Evolutionary conservation across 345 rosid species (phyloP), one percentile per base, ranked within the genome.

Genomic region (Euphorbia pulcherrima): DNA sequence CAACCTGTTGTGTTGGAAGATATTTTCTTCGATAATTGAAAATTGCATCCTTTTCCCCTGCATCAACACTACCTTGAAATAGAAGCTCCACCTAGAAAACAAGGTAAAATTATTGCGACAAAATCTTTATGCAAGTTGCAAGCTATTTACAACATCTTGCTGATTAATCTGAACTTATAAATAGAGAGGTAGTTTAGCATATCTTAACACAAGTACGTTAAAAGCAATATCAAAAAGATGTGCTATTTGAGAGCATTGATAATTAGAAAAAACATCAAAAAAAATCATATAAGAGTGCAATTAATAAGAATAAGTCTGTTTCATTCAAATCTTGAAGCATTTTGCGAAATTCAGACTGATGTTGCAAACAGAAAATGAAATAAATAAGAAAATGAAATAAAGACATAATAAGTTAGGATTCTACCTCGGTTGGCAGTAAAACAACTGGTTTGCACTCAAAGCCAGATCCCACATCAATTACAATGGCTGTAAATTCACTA

Each of bases 1-100:
- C 27, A 79, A 93, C 98, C 98, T 93, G 95, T 63, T 85, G 91
- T 39, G 98, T 90, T 50, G 97, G 98, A 72, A 93, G 89, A 86
- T 93, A 93, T 79, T 93, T 90, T 77, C 94, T 89, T 57, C 94
- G 82, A 67, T 89, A 93, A 78, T 93, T 90, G 73, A 93, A 93
- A 75, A 90, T 90, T 18, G 89, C 86, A 65, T 93, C 90, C 62
- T 80, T 81, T 81, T 85, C 92, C 68, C 81, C 75, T 50, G 71
- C 69, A 78, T 85, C 93, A 75, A 68, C 77, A 68, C 78, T 84
- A 40, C 87, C 91, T 66, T 75, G 86, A 79, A 81, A 82, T 71
- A 85, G 95, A 78, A 93, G 95, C 79, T 86, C 90, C 85, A 90
- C 99, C 98, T 93, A 81, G 70, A 41, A 66, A 77, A 62, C 71